Evolutionary conservation across 108 stramenopile species (phyloP), one percentile per base, ranked within the genome.

Genomic region (Cylindrotheca fusiformis): DNA sequence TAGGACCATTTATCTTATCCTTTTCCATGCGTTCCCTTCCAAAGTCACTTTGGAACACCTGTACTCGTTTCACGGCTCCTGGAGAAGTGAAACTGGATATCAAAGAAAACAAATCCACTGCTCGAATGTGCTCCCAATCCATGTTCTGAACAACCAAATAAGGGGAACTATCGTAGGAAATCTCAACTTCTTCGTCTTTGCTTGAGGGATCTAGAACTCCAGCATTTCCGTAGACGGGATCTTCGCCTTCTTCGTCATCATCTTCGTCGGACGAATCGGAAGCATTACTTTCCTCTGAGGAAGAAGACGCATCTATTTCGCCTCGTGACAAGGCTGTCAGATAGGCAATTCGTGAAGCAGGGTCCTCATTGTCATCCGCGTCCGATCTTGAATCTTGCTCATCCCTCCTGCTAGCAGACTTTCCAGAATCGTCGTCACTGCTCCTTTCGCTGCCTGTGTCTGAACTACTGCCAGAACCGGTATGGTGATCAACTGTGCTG

Each of bases 291-390:
- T 76, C 74, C n/a, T 72, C 70, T 8, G 78, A 82, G 1, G 88
- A 86, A 27, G 78, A 82, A 12, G 90, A 86, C 5, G 65, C 81
- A 52, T 73, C 79, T 6, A 95, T 58, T 67, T 98, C 94, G 28
- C 97, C 97, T 25, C 97, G 74, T 8, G 97, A 94, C 10, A 98
- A 74, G 20, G 90, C 91, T 46, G 83, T 98, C 45, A 98, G 77
- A 68, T 96, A 98, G 22, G 92, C 92, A 51, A 96, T 92, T 27
- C 97, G 67, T 55, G 91, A 90, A 28, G 79, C 81, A 51, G 88
- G 87, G 61, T 86, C 87, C 46, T 76, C 73, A 19, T 50, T 52
- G 51, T 71, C 62, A 23, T 69, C 54, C 17, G 41, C 54, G 0
- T 55, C 55, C 2, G 53, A 20, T 20, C 60, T 55, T 6, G 76